phyloP scores from a whole-genome alignment of 2,329 filamentous ascomycete species.

The Chaetomiaceae sp. region DNA sequence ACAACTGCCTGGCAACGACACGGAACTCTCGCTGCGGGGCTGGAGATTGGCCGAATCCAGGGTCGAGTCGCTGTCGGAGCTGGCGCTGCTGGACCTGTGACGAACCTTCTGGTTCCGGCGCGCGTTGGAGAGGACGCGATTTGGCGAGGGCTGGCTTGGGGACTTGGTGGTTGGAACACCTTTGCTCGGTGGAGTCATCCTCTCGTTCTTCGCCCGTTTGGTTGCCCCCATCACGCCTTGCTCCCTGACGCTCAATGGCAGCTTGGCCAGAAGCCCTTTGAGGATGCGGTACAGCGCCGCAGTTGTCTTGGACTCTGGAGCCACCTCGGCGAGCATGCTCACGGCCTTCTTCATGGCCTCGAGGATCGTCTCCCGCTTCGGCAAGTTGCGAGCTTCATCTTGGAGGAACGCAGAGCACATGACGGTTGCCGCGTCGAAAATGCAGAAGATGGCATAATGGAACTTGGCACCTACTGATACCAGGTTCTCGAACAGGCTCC shows the following conservation, averaged over 20 bases:
- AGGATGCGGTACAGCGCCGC: constrained; percentile 24
- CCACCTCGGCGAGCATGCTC: constrained; percentile 22
- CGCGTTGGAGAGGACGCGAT: not conserved
- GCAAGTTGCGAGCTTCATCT: constrained; percentile 26
- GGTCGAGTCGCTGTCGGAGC: constrained; percentile 11
- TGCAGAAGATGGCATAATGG: constrained; percentile 30
- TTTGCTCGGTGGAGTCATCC: not conserved
- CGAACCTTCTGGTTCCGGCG: not conserved
- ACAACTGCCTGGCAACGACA: not conserved
- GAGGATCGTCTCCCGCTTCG: constrained; percentile 24
- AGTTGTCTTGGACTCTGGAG: constrained; percentile 21
- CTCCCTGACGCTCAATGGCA: constrained; percentile 23
- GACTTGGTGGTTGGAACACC: not conserved
- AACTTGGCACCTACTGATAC: constrained; percentile 27
- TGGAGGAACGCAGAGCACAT: constrained; percentile 29
- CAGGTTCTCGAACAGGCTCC: constrained; percentile 26
- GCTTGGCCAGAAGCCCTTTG: constrained; percentile 17
- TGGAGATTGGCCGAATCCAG: constrained; percentile 5
- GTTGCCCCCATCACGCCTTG: constrained; percentile 15
- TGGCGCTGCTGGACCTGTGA: constrained; percentile 5
- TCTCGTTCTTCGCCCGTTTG: constrained; percentile 19
- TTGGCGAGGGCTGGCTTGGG: not conserved
- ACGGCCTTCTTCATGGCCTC: constrained; percentile 24
- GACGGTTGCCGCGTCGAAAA: constrained; percentile 29
- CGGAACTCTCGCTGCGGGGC: constrained; percentile 2